phyloP scores from a whole-genome alignment of 495 filamentous ascomycete genomes.

The Jackrogersella multiformis region DNA sequence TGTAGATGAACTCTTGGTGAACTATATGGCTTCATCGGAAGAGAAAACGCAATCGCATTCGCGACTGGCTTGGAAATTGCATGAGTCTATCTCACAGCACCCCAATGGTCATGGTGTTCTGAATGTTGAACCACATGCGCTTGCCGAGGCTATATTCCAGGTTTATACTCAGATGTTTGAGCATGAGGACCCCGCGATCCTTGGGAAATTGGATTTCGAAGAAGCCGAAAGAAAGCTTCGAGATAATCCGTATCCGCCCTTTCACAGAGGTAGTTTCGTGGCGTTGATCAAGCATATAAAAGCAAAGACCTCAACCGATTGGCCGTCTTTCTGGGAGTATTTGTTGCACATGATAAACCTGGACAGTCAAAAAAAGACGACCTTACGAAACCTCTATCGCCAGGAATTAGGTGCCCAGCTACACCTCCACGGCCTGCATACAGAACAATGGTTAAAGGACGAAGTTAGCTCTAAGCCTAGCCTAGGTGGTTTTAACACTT shows the following conservation, averaged over 20 bases:
- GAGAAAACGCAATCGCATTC: background rate
- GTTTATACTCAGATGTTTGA: constrained; percentile 23
- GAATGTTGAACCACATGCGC: constrained; percentile 10
- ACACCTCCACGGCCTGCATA: constrained; percentile 43
- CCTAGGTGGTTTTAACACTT: constrained; percentile 33
- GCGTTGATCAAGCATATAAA: constrained; percentile 40
- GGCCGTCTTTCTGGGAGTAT: constrained; percentile 22
- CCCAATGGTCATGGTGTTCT: background rate
- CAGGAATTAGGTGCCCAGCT: constrained; percentile 44
- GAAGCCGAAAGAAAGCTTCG: background rate
- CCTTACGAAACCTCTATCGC: constrained; percentile 11
- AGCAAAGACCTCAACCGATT: constrained; percentile 28
- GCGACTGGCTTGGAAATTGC: constrained; percentile 28
- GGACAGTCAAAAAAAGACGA: constrained; percentile 3
- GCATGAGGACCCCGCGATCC: constrained; percentile 3
- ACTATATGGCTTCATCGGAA: background rate
- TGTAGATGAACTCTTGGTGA: constrained; percentile 30
- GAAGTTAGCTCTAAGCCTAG: constrained; percentile 20
- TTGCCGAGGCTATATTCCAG: constrained; percentile 19
- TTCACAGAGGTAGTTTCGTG: constrained; percentile 55
- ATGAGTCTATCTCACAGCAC: constrained; percentile 4
- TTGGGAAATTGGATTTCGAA: background rate
- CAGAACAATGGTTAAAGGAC: constrained; percentile 18
- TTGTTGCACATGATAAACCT: constrained; percentile 19
- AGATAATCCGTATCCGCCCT: constrained; percentile 25